phyloP scores from a whole-genome alignment of 306 rosid species.

The Cajanus cajan region DNA sequence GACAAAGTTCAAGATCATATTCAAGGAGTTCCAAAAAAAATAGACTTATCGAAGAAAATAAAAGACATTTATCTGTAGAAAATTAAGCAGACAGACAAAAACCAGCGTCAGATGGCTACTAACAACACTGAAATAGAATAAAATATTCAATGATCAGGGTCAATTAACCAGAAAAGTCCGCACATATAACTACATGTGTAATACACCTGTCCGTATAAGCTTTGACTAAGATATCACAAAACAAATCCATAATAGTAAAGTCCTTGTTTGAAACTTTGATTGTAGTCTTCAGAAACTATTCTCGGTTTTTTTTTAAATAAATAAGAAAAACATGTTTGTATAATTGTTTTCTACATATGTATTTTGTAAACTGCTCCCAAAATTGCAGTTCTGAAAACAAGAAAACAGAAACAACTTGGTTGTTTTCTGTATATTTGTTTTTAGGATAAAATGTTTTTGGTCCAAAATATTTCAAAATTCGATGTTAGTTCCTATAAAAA shows the following conservation, averaged over 20 bases:
- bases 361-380: neutral
- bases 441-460: too few relatives aligned
- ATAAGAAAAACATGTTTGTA: neutral
- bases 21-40: neutral
- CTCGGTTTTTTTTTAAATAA: neutral
- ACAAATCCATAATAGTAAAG: neutral
- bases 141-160: neutral
- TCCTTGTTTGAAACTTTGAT: neutral
- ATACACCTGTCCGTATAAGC: neutral
- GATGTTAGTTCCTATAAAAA: too few relatives aligned
- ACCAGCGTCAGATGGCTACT: neutral
- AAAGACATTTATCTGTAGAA: neutral
- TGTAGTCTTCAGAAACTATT: neutral
- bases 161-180: conserved; percentile 1
- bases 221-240: neutral
- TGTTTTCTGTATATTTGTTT: neutral
- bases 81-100: conserved; percentile 1
- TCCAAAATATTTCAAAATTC: too few relatives aligned
- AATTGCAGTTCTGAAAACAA: neutral
- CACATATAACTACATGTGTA: neutral
- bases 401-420: neutral
- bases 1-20: neutral
- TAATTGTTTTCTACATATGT: neutral
- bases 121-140: conserved; percentile 6
- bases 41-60: neutral